Evolutionary conservation across 1,284 basidiomycete species (phyloP).

Genomic region (Clitocybe nebularis): DNA sequence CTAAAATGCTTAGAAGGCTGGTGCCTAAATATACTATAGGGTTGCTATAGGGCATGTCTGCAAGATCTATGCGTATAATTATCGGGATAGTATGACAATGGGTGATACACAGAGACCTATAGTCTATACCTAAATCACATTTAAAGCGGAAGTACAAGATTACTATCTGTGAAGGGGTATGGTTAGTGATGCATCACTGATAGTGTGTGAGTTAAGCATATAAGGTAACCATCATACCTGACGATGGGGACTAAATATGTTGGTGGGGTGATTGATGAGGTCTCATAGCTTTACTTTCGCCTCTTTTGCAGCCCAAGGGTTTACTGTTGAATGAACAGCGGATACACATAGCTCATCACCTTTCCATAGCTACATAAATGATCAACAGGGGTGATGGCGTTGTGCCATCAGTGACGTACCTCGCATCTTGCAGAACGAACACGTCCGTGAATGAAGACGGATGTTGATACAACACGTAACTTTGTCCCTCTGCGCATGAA

Average conservation of each 20-base stretch:
- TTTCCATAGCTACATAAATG: slow-evolving; percentile 28
- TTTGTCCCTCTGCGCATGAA: slow-evolving; percentile 35
- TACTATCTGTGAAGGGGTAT: slow-evolving; percentile 1
- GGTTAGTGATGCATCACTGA: neutral
- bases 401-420: slow-evolving; percentile 25
- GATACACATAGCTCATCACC: slow-evolving; percentile 38
- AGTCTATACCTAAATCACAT: neutral
- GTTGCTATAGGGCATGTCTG: no score
- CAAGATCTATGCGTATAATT: no score
- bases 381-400: slow-evolving; percentile 6
- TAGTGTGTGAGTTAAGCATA: neutral
- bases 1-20: no score
- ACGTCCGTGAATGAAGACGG: slow-evolving; percentile 37
- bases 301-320: slow-evolving; percentile 15
- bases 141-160: neutral
- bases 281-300: slow-evolving; percentile 14
- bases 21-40: no score
- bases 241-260: no score
- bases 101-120: neutral
- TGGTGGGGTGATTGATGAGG: no score
- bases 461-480: slow-evolving; percentile 38
- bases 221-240: no score
- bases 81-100: no score
- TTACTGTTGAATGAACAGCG: slow-evolving; percentile 42
- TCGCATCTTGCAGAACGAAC: slow-evolving; percentile 44